Percentiles rank a stretch among this genome's conserved stretches.
These are phyloP conservation scores for Elsinoe perseae DNA, from an alignment of 2,329 filamentous ascomycete genomes.

Conservation along the genomic window DNA sequence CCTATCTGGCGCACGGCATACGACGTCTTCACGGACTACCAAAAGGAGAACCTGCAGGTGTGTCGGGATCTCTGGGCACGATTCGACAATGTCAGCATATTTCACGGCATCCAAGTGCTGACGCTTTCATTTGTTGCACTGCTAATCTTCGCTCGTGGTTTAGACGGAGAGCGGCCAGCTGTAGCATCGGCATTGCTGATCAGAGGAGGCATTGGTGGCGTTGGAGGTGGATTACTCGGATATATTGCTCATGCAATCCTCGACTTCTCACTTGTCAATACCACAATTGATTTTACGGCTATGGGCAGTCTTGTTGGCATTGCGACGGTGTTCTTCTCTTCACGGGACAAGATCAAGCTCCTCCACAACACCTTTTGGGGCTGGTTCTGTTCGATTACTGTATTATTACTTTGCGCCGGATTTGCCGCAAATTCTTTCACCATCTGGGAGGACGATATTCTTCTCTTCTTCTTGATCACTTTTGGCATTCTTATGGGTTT, in stretches of 20 bases:
- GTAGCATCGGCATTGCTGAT: slow-evolving; percentile 47
- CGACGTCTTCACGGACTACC: slow-evolving; percentile 62
- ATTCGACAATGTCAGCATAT: slow-evolving; percentile 83
- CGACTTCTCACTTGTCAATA: slow-evolving; percentile 34
- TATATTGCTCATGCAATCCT: slow-evolving; percentile 22
- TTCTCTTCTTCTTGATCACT: slow-evolving; percentile 82
- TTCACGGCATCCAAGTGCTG: slow-evolving; percentile 66
- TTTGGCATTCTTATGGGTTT: slow-evolving; percentile 72
- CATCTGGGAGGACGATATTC: slow-evolving; percentile 95
- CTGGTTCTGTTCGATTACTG: slow-evolving; percentile 75
- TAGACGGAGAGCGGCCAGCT: slow-evolving; percentile 46
- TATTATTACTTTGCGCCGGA: slow-evolving; percentile 78
- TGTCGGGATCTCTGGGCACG: slow-evolving; percentile 85
- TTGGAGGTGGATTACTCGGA: slow-evolving; percentile 25
- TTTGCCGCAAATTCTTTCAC: slow-evolving; percentile 98
- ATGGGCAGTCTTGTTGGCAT: slow-evolving; percentile 35
- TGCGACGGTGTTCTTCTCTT: slow-evolving; percentile 35
- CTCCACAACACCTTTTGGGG: slow-evolving; percentile 76
- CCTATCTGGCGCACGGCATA: slow-evolving; percentile 39
- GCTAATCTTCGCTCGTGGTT: slow-evolving; percentile 60
- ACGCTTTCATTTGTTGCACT: slow-evolving; percentile 60
- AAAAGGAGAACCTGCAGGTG: slow-evolving; percentile 65
- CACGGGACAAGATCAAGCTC: slow-evolving; percentile 36
- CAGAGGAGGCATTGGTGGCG: slow-evolving; percentile 38
- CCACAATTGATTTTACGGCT: slow-evolving; percentile 35